phyloP scores from a whole-genome alignment of 768 basidiomycete species.

The Cystofilobasidium bisporidii region DNA sequence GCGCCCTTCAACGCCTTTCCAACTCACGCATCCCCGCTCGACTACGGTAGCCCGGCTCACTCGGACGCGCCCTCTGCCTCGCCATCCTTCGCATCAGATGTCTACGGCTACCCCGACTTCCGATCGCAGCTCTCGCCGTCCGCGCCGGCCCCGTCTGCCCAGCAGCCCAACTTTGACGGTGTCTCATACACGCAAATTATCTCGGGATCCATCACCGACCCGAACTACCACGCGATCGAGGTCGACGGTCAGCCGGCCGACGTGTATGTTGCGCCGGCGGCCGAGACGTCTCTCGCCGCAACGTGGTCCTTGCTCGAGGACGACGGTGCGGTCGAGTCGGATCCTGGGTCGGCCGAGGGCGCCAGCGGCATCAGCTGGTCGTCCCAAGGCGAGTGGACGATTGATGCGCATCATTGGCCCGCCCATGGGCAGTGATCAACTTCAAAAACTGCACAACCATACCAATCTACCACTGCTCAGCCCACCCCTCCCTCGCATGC shows the following conservation, averaged over 20 bases:
- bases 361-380: background rate
- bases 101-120: background rate
- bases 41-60: background rate
- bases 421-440: background rate
- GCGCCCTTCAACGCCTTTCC: background rate
- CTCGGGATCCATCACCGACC: background rate
- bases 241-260: background rate
- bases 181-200: background rate
- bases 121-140: background rate
- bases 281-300: conserved; percentile 7
- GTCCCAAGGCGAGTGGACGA: background rate
- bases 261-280: background rate
- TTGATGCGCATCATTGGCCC: background rate
- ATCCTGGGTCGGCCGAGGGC: background rate
- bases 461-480: no score
- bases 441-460: no score
- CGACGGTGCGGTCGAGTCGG: background rate
- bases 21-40: background rate
- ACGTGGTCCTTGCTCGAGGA: conserved; percentile 25
- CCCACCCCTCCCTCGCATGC: no score
- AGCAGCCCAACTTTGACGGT: background rate
- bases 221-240: no score
- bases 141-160: background rate
- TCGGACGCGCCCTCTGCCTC: background rate
- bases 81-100: background rate